These are phyloP conservation scores for Fraxinus baroniana DNA, from an alignment of 305 asterid species.

Conservation along the genomic window DNA sequence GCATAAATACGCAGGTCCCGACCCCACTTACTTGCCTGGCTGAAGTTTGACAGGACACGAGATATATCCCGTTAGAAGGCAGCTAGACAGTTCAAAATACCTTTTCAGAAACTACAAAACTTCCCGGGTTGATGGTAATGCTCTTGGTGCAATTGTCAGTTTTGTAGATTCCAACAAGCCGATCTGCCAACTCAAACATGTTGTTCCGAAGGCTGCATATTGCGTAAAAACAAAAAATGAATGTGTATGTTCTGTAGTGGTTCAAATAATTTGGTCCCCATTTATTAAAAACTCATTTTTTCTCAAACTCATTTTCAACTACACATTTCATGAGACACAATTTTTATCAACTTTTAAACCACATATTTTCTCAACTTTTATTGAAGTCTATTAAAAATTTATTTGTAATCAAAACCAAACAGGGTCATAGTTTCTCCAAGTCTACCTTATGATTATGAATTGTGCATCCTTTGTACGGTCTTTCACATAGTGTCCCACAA, in stretches of 20 bases:
- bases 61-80: background rate
- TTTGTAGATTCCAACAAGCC: slow-evolving; percentile 87
- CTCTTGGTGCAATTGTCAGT: slow-evolving; percentile 96
- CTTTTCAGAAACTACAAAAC: slow-evolving; percentile 77
- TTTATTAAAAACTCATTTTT: background rate
- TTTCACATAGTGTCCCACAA: slow-evolving; percentile 95
- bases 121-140: slow-evolving; percentile 84
- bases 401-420: background rate
- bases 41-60: background rate
- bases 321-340: background rate
- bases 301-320: background rate
- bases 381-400: background rate
- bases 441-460: slow-evolving; percentile 84
- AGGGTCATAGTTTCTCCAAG: background rate
- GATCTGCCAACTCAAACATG: slow-evolving; percentile 94
- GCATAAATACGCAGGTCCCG: background rate
- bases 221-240: background rate
- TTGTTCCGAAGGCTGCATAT: slow-evolving; percentile 79
- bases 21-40: background rate
- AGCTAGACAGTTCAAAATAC: slow-evolving; percentile 30
- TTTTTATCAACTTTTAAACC: background rate
- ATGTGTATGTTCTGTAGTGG: background rate
- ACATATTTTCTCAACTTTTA: background rate
- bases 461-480: slow-evolving; percentile 99
- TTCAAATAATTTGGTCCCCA: background rate